Evolutionary conservation across 2,329 filamentous ascomycete species (phyloP), one percentile per base, ranked within the genome.

Genomic region (Neonectria magnoliae): DNA sequence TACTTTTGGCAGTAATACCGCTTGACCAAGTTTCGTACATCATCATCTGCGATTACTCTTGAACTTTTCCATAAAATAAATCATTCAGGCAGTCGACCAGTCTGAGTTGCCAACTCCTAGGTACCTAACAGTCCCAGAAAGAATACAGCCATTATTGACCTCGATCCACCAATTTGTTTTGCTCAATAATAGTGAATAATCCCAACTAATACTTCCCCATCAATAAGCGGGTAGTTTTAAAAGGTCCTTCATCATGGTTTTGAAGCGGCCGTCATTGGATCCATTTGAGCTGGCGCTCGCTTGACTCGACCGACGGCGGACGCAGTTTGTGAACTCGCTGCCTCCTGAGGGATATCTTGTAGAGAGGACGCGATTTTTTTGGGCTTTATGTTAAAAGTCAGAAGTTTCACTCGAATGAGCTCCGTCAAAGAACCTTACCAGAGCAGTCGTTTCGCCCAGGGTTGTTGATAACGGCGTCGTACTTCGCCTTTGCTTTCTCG

Each of bases 401-500:
- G 27, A 10, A 42, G 1, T 22, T 1, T 2, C 5, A 2, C 13
- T 5, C 4, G 2, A 14, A 10, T 13, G 11, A 20, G 11, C 5
- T 3, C 11, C 25, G n/a, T 16, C 5, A 20, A 6, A 4, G 9
- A 13, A 5, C 10, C 44, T 48, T 58, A 65, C 62, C 33, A 9
- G 62, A 65, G 44, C 33, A 22, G 14, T 65, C 22, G 25, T 62
- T 45, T 44, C 62, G 53, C 16, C 29, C 48, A 2, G 62, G 62
- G 20, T 65, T 38, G 31, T 65, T 65, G n/a, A 65, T 36, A 18
- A 62, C 59, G 4, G 62, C 62, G 14, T 65, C 62, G 25, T 50
- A 31, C 41, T 65, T 65, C 31, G 62, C 62, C n/a, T 44, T 65
- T 22, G 62, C 62, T 51, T 65, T 65, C 50, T 62, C 53, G 4